Conservation (phyloP, 192 early-diverging fungal species). For the Coemansia sp. region DNA sequence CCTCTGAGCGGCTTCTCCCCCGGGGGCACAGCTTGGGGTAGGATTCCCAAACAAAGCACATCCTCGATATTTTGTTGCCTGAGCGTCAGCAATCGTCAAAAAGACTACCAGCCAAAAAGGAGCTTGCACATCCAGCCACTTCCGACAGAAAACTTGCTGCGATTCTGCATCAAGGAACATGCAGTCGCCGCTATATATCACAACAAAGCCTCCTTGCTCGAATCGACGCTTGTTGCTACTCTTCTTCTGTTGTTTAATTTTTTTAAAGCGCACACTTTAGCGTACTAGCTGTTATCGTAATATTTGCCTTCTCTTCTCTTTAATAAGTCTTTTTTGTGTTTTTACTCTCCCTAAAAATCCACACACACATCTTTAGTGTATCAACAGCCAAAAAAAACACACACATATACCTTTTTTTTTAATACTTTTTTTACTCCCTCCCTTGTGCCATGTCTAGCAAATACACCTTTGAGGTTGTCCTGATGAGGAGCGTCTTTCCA, state of each 20-base stretch:
- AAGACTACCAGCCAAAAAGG: not conserved
- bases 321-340: constrained; percentile 15
- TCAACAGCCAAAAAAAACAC: not conserved
- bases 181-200: constrained; percentile 1
- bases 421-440: not conserved
- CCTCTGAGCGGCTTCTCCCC: not conserved
- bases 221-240: constrained; percentile 2
- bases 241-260: not conserved
- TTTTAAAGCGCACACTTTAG: constrained; percentile 3
- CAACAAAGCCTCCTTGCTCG: constrained; percentile 5
- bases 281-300: constrained; percentile 8
- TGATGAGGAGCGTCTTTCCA: constrained; percentile 8
- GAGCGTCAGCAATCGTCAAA: not conserved
- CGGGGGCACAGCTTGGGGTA: not conserved
- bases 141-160: not conserved
- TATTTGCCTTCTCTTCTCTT: not conserved
- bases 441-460: constrained; percentile 14
- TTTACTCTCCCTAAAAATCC: constrained; percentile 2
- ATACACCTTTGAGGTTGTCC: constrained; percentile 27
- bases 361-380: constrained; percentile 1
- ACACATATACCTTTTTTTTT: no score
- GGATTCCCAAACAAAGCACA: constrained; percentile 7
- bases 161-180: constrained; percentile 10
- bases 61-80: constrained; percentile 1
- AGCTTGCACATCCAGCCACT: not conserved